Conservation (phyloP, 495 filamentous ascomycete genomes). For the Melanomma pulvis-pyrius region DNA sequence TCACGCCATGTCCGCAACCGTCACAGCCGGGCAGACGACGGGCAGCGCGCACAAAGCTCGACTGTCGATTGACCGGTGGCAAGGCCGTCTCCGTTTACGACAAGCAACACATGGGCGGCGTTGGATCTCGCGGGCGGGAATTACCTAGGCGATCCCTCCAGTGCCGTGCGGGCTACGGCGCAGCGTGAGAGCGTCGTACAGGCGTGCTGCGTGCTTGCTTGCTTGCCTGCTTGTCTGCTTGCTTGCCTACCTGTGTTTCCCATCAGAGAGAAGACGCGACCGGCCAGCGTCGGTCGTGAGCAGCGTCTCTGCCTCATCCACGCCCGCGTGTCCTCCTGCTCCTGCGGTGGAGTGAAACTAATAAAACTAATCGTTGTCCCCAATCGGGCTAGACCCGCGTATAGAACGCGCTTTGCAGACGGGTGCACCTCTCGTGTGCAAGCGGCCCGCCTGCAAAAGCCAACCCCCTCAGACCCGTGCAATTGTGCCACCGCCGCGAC, state of each 20-base stretch:
- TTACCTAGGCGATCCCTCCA: background rate
- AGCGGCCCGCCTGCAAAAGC: background rate
- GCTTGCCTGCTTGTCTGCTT: background rate
- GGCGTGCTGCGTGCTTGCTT: background rate
- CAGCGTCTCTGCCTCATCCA: too few relatives aligned
- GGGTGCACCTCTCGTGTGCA: background rate
- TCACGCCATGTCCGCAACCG: too few relatives aligned
- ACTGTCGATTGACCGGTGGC: background rate
- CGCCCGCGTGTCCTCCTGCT: too few relatives aligned
- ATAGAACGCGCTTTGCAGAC: background rate
- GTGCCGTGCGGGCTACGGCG: too few relatives aligned
- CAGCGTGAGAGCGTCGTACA: too few relatives aligned
- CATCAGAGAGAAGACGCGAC: too few relatives aligned
- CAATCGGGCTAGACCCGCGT: constrained; percentile 1
- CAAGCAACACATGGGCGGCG: background rate
- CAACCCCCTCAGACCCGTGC: constrained; percentile 7
- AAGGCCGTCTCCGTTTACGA: background rate
- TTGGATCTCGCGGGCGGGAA: background rate
- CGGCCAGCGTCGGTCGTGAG: background rate
- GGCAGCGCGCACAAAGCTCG: too few relatives aligned
- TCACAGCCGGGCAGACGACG: too few relatives aligned
- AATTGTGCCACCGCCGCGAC: constrained; percentile 19
- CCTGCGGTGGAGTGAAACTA: background rate
- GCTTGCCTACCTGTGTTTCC: background rate
- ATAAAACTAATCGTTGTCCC: background rate